These are phyloP conservation scores for Dacryopinax spathularia DNA, from an alignment of 768 basidiomycete species.

Conservation along the genomic window DNA sequence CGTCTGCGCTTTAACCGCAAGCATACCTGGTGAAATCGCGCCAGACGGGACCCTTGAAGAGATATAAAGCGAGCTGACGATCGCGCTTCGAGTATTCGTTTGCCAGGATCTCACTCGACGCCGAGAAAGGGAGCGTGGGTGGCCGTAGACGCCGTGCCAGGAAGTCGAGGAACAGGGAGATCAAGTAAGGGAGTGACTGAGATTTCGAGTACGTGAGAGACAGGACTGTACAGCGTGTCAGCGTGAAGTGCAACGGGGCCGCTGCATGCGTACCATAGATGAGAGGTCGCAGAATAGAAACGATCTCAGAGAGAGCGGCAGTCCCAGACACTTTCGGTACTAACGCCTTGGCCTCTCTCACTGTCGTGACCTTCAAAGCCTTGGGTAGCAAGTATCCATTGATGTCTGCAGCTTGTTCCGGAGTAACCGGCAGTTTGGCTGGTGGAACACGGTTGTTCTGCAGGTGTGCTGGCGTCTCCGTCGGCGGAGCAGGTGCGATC, in stretches of 20 bases:
- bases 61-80: constrained; percentile 67
- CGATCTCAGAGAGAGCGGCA: constrained; percentile 37
- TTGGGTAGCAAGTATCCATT: constrained; percentile 65
- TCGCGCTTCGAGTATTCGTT: constrained; percentile 70
- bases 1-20: constrained; percentile 5
- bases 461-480: constrained; percentile 61
- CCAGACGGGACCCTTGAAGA: constrained; percentile 80
- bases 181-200: constrained; percentile 46
- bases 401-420: constrained; percentile 36
- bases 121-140: constrained; percentile 34
- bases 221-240: constrained; percentile 29
- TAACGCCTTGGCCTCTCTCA: constrained; percentile 27
- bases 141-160: constrained; percentile 63
- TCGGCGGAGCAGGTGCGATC: constrained; percentile 37
- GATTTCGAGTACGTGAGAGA: constrained; percentile 24
- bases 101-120: constrained; percentile 40
- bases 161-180: constrained; percentile 54
- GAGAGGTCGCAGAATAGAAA: constrained; percentile 61
- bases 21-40: constrained; percentile 54
- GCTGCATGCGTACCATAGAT: constrained; percentile 46
- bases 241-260: neutral
- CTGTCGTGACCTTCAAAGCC: constrained; percentile 55
- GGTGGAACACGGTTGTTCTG: constrained; percentile 55
- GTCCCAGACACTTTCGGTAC: neutral
- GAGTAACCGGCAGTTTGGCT: constrained; percentile 17